A percentile compares a stretch with the other conserved stretches of the same genome.
phyloP scores from a whole-genome alignment of 495 filamentous ascomycete species.

The Ramalina peruviana region DNA sequence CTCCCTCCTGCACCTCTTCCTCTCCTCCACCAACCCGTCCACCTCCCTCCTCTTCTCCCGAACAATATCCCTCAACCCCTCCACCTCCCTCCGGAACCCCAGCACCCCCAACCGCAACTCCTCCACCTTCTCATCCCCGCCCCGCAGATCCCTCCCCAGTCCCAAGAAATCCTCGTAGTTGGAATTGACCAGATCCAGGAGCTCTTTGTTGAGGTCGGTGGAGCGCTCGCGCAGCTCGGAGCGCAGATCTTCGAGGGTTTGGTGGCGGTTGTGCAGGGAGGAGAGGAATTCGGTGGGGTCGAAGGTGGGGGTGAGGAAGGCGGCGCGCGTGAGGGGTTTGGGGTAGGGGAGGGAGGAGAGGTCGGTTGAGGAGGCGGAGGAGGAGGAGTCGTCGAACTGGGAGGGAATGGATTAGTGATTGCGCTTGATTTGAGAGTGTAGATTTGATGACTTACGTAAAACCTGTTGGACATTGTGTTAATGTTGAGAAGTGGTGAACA shows the following conservation, averaged over 20 bases:
- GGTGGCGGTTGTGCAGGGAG: conserved; percentile 69
- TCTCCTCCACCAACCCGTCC: conserved; percentile 38
- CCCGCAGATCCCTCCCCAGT: conserved; percentile 65
- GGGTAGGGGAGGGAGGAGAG: conserved; percentile 73
- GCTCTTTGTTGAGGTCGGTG: conserved; percentile 61
- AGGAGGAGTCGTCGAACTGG: conserved; percentile 34
- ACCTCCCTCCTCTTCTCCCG: conserved; percentile 39
- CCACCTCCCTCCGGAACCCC: conserved; percentile 69
- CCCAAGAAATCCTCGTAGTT: conserved; percentile 85
- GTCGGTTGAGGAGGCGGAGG: conserved; percentile 38
- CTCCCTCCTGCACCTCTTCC: conserved; percentile 33
- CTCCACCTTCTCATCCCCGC: conserved; percentile 83
- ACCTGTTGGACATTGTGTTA: conserved; percentile 12
- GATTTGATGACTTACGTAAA: conserved; percentile 9
- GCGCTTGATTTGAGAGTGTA: too few relatives aligned
- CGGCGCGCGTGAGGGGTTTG: conserved; percentile 57
- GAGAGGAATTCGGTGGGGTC: conserved; percentile 72
- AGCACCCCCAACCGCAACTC: conserved; percentile 78
- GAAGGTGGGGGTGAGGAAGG: conserved; percentile 70
- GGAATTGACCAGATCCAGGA: conserved; percentile 84
- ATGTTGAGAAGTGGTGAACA: too few relatives aligned
- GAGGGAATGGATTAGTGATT: too few relatives aligned
- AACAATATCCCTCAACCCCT: conserved; percentile 40
- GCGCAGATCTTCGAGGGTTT: conserved; percentile 89
- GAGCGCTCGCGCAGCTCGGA: conserved; percentile 66